Conservation (phyloP, 768 basidiomycete species). For the Boletus bicolor region DNA sequence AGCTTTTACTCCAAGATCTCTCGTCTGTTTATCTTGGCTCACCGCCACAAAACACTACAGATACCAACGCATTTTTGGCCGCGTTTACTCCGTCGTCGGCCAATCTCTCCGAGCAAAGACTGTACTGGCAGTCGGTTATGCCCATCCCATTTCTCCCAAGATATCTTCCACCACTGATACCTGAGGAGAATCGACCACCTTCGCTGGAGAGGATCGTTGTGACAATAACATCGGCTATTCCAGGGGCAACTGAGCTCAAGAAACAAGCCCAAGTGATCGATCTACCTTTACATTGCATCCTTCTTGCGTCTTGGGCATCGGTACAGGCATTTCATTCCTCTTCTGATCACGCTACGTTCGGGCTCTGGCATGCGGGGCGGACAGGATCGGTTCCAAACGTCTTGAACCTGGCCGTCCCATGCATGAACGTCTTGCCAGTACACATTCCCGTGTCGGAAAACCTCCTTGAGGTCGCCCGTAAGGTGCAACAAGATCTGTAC, state of each 20-base stretch:
- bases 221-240: constrained; percentile 40
- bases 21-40: constrained; percentile 32
- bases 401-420: constrained; percentile 41
- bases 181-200: background rate
- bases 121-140: constrained; percentile 39
- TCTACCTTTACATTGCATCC: constrained; percentile 39
- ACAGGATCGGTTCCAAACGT: constrained; percentile 34
- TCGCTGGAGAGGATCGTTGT: constrained; percentile 12
- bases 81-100: constrained; percentile 20
- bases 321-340: constrained; percentile 34
- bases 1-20: constrained; percentile 40
- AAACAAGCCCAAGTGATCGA: constrained; percentile 36
- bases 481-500: constrained; percentile 36
- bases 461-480: constrained; percentile 29
- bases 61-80: constrained; percentile 30
- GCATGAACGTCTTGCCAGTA: constrained; percentile 44
- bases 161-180: constrained; percentile 26
- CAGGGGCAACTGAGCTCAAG: constrained; percentile 44
- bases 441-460: constrained; percentile 23
- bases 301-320: constrained; percentile 43
- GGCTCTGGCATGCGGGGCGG: constrained; percentile 47
- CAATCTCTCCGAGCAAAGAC: constrained; percentile 19
- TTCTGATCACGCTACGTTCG: constrained; percentile 35
- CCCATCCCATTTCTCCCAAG: constrained; percentile 24
- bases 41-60: constrained; percentile 20